Conservation (phyloP, 2,329 filamentous ascomycete genomes). For the Pseudomassariella vexata region DNA sequence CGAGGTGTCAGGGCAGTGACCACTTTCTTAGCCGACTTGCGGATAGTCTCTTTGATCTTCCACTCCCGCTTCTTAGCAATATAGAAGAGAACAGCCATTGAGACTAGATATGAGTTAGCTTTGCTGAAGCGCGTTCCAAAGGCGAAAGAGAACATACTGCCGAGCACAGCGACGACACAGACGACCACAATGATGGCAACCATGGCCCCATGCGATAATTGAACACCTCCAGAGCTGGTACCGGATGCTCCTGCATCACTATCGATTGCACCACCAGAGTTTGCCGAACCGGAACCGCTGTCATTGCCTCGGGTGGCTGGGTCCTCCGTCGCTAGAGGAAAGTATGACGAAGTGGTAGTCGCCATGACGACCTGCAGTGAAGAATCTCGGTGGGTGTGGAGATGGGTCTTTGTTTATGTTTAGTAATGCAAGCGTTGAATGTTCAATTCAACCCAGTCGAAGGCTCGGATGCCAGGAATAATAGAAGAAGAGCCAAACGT, state of each 20-base stretch:
- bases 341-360: conserved; percentile 28
- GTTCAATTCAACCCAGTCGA: no score
- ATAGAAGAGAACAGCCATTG: conserved; percentile 65
- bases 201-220: conserved; percentile 62
- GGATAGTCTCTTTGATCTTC: conserved; percentile 68
- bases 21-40: conserved; percentile 60
- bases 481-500: no score
- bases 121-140: no score
- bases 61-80: conserved; percentile 81
- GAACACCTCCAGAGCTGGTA: conserved; percentile 50
- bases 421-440: no score
- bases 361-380: conserved; percentile 30
- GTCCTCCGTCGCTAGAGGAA: conserved; percentile 37
- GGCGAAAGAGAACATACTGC: conserved; percentile 57
- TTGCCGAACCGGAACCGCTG: conserved; percentile 24
- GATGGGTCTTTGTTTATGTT: no score
- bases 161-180: conserved; percentile 58
- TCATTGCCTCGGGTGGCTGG: conserved; percentile 27
- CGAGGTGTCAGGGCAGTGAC: conserved; percentile 58
- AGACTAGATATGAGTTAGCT: conserved; percentile 39
- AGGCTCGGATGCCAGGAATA: no score
- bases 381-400: no score
- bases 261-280: conserved; percentile 33
- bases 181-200: conserved; percentile 72
- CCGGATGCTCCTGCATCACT: conserved; percentile 62